phyloP scores from a whole-genome alignment of 371 early-diverging fungal genomes.

The Mucor ambiguus region DNA sequence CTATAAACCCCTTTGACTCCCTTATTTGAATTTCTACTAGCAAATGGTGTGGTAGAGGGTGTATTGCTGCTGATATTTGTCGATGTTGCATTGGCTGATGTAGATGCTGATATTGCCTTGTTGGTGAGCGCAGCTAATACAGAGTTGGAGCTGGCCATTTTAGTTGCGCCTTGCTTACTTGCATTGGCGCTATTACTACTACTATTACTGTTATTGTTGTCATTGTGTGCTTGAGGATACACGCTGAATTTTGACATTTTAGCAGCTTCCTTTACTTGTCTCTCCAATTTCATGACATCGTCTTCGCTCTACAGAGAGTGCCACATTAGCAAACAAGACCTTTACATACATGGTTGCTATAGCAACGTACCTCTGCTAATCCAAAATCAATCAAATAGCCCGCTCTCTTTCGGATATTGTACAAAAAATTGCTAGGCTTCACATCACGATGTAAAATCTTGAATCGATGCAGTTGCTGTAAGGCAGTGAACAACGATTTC shows the following conservation, averaged over 20 bases:
- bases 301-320: conserved; percentile 18
- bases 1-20: conserved; percentile 1
- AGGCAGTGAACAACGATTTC: conserved; percentile 73
- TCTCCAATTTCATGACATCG: conserved; percentile 15
- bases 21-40: neutral
- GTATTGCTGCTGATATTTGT: neutral
- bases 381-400: conserved; percentile 99
- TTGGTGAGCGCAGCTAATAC: conserved; percentile 8
- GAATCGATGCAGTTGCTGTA: conserved; percentile 72
- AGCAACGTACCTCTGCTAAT: conserved; percentile 77
- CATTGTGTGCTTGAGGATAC: neutral
- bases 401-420: conserved; percentile 61
- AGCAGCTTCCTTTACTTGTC: neutral
- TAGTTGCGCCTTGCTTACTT: neutral
- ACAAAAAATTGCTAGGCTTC: conserved; percentile 98
- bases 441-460: conserved; percentile 93
- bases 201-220: neutral
- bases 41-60: neutral
- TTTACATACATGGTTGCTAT: neutral
- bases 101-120: neutral
- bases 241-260: neutral
- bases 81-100: neutral
- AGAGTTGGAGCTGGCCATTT: neutral
- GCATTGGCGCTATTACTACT: neutral
- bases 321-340: neutral